phyloP scores from a whole-genome alignment of 2,329 filamentous ascomycete species.

The Alternaria sp. region DNA sequence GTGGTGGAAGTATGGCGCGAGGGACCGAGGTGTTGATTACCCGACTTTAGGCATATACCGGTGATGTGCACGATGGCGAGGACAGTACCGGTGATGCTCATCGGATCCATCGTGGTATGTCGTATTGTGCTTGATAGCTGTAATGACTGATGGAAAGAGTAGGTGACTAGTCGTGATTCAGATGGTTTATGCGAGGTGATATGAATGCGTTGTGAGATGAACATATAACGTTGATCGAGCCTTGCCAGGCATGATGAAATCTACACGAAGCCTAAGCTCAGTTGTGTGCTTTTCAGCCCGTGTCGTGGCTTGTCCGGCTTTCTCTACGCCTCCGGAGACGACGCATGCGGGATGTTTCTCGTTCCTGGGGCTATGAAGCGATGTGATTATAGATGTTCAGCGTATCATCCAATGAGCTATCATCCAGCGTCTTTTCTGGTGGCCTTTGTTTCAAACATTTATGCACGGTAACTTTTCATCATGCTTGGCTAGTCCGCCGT shows the following conservation, averaged over 20 bases:
- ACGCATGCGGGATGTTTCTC: not conserved
- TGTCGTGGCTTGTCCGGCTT: not conserved
- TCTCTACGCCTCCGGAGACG: not conserved
- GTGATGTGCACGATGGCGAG: not conserved
- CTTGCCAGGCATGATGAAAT: not conserved
- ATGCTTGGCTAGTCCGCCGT: not conserved
- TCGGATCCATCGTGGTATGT: not conserved
- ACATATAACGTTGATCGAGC: not conserved
- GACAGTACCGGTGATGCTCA: not conserved
- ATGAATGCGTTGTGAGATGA: not conserved
- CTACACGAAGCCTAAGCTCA: not conserved
- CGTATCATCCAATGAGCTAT: not conserved
- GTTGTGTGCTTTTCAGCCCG: not conserved
- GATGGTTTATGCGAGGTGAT: not conserved
- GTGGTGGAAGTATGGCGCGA: not conserved
- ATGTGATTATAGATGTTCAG: accelerated
- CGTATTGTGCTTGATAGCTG: not conserved
- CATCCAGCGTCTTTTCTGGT: not conserved
- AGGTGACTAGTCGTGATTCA: not conserved
- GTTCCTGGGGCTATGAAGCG: not conserved
- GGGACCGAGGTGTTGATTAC: not conserved
- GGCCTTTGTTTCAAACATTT: not conserved
- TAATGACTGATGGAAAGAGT: not conserved
- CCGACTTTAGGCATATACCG: not conserved
- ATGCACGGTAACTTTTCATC: not conserved